Percentiles rank a stretch among this genome's conserved stretches.
These are phyloP conservation scores for Aspergillus calidoustus DNA, from an alignment of 2,329 filamentous ascomycete genomes.

Conservation along the genomic window DNA sequence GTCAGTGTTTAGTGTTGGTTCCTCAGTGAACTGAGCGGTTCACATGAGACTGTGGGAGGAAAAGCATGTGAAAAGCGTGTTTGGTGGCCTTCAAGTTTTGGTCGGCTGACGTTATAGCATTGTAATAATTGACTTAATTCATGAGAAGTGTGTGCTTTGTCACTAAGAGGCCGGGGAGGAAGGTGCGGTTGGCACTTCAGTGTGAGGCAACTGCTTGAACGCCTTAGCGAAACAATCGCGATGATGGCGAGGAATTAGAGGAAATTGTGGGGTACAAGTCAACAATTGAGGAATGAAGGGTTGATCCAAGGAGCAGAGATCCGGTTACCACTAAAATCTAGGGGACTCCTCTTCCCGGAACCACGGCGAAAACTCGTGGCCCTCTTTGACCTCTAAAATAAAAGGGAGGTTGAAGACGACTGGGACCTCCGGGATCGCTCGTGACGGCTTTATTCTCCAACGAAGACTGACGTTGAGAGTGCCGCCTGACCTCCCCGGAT, in stretches of 20 bases:
- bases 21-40: not conserved
- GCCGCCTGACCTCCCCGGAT: conserved; percentile 8
- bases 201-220: not conserved
- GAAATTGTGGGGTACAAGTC: conserved; percentile 6
- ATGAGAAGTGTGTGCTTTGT: not conserved
- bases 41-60: not conserved
- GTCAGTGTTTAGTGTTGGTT: not conserved
- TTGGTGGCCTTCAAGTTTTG: not conserved
- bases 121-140: not conserved
- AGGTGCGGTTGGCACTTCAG: not conserved
- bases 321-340: not conserved
- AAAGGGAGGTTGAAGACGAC: not conserved
- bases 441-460: not conserved
- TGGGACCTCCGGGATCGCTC: not conserved
- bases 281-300: not conserved
- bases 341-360: conserved; percentile 1
- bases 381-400: not conserved
- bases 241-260: not conserved
- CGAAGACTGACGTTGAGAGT: not conserved
- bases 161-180: not conserved
- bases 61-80: not conserved
- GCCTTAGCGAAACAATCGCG: not conserved
- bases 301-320: not conserved
- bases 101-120: not conserved
- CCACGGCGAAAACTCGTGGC: not conserved